These are phyloP conservation scores for Pseudogymnoascus sp. DNA, from an alignment of 2,329 filamentous ascomycete species.

Conservation along the genomic window DNA sequence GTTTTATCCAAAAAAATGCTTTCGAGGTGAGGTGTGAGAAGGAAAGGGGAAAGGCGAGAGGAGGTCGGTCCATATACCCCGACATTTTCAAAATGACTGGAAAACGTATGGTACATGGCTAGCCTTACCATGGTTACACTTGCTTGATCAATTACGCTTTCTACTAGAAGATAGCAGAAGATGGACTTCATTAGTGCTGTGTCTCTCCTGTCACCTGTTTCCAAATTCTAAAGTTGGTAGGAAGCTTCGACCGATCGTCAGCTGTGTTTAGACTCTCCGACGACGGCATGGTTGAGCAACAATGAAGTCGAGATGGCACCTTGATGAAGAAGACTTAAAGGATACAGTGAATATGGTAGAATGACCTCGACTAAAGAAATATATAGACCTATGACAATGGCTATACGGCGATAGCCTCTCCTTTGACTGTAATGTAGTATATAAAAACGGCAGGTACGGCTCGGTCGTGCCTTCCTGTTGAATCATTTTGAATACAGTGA, in stretches of 20 bases:
- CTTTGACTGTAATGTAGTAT: background rate
- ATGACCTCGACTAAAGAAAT: background rate
- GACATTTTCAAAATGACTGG: background rate
- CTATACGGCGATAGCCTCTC: background rate
- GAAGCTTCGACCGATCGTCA: background rate
- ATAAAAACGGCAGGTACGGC: background rate
- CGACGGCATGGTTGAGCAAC: background rate
- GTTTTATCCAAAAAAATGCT: background rate
- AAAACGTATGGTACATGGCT: background rate
- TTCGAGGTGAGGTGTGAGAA: background rate
- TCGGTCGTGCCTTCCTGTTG: background rate
- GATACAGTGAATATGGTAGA: background rate
- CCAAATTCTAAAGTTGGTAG: background rate
- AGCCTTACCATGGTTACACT: background rate
- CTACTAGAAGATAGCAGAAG: background rate
- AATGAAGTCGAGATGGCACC: background rate
- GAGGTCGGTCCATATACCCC: background rate
- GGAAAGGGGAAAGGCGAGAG: background rate
- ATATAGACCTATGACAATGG: background rate
- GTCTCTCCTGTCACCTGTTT: background rate
- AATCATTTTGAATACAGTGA: background rate
- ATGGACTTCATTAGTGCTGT: background rate
- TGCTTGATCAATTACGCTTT: background rate
- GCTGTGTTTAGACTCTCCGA: background rate
- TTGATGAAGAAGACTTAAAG: background rate